Evolutionary conservation across 106 monocot species (phyloP).

Genomic region (Dioscorea zingiberensis): DNA sequence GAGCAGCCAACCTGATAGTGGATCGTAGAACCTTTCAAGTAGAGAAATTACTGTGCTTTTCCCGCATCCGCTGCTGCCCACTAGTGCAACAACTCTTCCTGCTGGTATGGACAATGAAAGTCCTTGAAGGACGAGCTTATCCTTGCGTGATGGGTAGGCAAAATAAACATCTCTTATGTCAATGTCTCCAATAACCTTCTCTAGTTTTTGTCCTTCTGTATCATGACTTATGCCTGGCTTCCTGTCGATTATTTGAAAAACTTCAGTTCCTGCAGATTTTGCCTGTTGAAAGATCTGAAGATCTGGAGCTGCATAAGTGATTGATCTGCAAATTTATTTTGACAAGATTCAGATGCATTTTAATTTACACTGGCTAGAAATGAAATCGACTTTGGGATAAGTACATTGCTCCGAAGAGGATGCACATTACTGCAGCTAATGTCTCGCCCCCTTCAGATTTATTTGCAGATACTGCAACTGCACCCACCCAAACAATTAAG

Average conservation of each 20-base stretch:
- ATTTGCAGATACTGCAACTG: constrained; percentile 20
- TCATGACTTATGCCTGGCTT: constrained; percentile 26
- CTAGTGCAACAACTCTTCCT: constrained; percentile 34
- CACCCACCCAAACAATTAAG: constrained; percentile 40
- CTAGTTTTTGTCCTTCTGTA: constrained; percentile 13
- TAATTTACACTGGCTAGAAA: background rate
- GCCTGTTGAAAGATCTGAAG: constrained; percentile 35
- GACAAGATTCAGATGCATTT: background rate
- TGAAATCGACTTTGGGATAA: background rate
- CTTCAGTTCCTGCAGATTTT: constrained; percentile 32
- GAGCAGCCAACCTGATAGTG: constrained; percentile 17
- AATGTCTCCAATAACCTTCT: constrained; percentile 19
- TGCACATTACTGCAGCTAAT: constrained; percentile 36
- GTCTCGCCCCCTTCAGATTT: constrained; percentile 35
- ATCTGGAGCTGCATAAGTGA: constrained; percentile 48
- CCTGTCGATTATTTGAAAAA: constrained; percentile 29
- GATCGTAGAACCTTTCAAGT: constrained; percentile 46
- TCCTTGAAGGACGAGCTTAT: constrained; percentile 38
- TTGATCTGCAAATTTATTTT: constrained; percentile 27
- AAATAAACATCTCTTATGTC: constrained; percentile 33
- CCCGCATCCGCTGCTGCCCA: constrained; percentile 44
- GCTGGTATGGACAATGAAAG: constrained; percentile 27
- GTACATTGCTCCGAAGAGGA: constrained; percentile 53
- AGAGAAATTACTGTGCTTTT: constrained; percentile 50
- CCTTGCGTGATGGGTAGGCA: constrained; percentile 30